Percentiles rank a stretch among this genome's conserved stretches.
phyloP scores from a whole-genome alignment of 78 protist species.

The Cyanophora paradoxa region DNA sequence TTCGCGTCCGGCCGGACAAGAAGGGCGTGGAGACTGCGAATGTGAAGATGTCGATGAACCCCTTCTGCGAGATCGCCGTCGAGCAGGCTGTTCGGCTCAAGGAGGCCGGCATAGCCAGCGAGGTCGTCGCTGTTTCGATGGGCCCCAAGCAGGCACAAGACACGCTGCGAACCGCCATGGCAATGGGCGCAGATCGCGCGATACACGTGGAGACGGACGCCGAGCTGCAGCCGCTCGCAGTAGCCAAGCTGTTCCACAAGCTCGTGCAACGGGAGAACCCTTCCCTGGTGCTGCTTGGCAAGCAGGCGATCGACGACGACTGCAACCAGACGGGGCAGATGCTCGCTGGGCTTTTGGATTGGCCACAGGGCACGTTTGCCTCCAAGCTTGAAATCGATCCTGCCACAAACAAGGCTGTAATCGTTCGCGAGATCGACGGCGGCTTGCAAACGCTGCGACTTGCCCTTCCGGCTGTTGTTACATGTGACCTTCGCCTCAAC shows the following conservation, averaged over 20 bases:
- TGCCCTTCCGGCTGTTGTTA: slow-evolving; percentile 85
- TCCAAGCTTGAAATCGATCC: slow-evolving; percentile 49
- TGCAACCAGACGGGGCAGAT: slow-evolving; percentile 88
- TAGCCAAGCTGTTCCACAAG: slow-evolving; percentile 77
- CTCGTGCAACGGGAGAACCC: slow-evolving; percentile 46
- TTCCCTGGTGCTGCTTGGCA: slow-evolving; percentile 50
- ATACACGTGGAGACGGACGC: slow-evolving; percentile 69
- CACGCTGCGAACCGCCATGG: slow-evolving; percentile 75
- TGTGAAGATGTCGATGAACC: slow-evolving; percentile 91
- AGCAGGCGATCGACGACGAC: slow-evolving; percentile 96
- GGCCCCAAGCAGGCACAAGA: slow-evolving; percentile 68
- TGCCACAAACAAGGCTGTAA: slow-evolving; percentile 14
- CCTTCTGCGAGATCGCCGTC: slow-evolving; percentile 91
- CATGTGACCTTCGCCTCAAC: slow-evolving; percentile 89
- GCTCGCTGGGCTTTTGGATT: slow-evolving; percentile 77
- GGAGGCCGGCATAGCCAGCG: slow-evolving; percentile 60
- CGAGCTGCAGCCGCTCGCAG: slow-evolving; percentile 75
- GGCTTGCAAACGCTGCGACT: slow-evolving; percentile 80
- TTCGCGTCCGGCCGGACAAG: slow-evolving; percentile 81
- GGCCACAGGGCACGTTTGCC: slow-evolving; percentile 87
- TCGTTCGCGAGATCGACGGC: slow-evolving; percentile 90
- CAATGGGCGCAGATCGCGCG: slow-evolving; percentile 94
- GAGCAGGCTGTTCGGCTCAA: slow-evolving; percentile 84
- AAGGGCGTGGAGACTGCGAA: slow-evolving; percentile 76
- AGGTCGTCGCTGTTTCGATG: slow-evolving; percentile 84